Evolutionary conservation across 805 yeast species (phyloP), one percentile per base, ranked within the genome.

Genomic region (Candida chilensis): DNA sequence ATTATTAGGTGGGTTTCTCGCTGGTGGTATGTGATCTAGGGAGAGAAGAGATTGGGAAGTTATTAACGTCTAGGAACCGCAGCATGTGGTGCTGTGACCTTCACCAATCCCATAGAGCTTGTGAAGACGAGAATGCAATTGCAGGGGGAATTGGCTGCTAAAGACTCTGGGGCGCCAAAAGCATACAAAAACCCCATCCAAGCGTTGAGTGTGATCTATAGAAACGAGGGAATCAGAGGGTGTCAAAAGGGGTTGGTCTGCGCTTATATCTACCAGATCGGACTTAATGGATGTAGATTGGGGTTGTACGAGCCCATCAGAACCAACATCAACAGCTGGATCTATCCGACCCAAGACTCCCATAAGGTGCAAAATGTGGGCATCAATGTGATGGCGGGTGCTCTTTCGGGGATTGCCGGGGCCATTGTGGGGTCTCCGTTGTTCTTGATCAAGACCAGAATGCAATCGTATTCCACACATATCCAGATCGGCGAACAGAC

Each of bases 21-120:
- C 96, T 4, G 96, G 96, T 33, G 95, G 92, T 6, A 35, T 82
- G 11, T 22, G 13, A 7, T 22, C 11, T 22, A n/a, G 6, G 6
- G 12, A n/a, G 6, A 22, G 12, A 22, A n/a, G 12, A 22, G 6
- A 22, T 22, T 7, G 11, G 7, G 15, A 22, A 22, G 7, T 7
- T 22, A 22, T 7, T 22, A 9, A 19, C 11, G 8, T 19, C 21
- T 19, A 5, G 45, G 51, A 6, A 33, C 49, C 5, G 98, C 98
- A 3, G 96, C 97, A 3, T 88, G 97, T 62, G 92, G 94, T 32
- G 97, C 98, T 0, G 98, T 92, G 27, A 90, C 96, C 0, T 78
- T 90, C 50, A 88, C 97, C 4, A 92, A 92, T 51, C 98, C 98
- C 5, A 80, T 92, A 38, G 98, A 92, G 55, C 64, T 92, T 37